Evolutionary conservation across 1,284 basidiomycete genomes (phyloP).

Genomic region (Vanrija pseudolonga): DNA sequence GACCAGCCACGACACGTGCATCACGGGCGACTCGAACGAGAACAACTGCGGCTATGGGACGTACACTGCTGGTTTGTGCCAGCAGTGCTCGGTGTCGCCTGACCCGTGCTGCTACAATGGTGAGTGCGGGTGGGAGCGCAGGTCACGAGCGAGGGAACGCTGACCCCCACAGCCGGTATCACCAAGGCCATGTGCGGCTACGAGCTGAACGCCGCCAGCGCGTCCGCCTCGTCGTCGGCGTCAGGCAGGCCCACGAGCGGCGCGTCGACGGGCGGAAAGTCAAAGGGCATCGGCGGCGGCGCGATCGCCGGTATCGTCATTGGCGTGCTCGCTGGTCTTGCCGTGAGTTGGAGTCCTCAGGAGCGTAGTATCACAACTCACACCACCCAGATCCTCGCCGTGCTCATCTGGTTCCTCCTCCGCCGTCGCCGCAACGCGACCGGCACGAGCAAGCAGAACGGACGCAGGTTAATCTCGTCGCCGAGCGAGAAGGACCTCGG

Average conservation of each 20-base stretch:
- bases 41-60: conserved; percentile 51
- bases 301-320: conserved; percentile 45
- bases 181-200: conserved; percentile 33
- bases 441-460: background rate
- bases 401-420: conserved; percentile 27
- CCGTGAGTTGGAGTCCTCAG: conserved; percentile 13
- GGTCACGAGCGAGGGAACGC: background rate
- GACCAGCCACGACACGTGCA: conserved; percentile 45
- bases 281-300: conserved; percentile 28
- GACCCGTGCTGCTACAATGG: conserved; percentile 41
- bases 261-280: background rate
- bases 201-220: conserved; percentile 13
- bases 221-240: conserved; percentile 10
- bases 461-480: conserved; percentile 1
- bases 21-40: conserved; percentile 48
- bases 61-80: conserved; percentile 47
- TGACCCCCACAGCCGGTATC: conserved; percentile 21
- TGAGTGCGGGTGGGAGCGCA: conserved; percentile 15
- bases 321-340: conserved; percentile 36
- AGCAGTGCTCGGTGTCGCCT: conserved; percentile 8
- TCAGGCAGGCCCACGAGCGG: conserved; percentile 15
- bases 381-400: conserved; percentile 23
- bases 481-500: background rate
- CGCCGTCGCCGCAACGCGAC: conserved; percentile 21
- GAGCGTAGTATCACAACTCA: conserved; percentile 9